A percentile compares a stretch with the other conserved stretches of the same genome.
Evolutionary conservation across 2,329 filamentous ascomycete genomes (phyloP).

Genomic region (Fusarium verticillioides): DNA sequence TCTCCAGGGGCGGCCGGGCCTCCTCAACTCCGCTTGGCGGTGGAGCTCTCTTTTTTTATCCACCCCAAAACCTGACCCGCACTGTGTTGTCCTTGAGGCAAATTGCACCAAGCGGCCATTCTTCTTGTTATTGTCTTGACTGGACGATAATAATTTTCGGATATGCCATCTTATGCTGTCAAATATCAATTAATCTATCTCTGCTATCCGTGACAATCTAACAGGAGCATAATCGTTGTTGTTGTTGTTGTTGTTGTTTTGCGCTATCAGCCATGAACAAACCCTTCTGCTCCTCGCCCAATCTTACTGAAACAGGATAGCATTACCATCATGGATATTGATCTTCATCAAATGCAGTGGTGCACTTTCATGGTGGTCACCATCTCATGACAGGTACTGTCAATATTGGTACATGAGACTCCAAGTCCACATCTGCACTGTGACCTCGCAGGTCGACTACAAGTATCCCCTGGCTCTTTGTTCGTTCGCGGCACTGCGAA

Average conservation of each 20-base stretch:
- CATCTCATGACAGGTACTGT: constrained; percentile 31
- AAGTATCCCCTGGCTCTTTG: constrained; percentile 25
- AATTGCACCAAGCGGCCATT: constrained; percentile 28
- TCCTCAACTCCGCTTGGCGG: constrained; percentile 24
- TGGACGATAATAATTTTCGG: constrained; percentile 13
- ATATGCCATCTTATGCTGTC: constrained; percentile 24
- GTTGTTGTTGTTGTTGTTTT: neutral
- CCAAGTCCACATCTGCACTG: constrained; percentile 29
- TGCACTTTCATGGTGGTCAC: constrained; percentile 35
- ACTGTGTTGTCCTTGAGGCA: constrained; percentile 35
- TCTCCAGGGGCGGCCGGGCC: constrained; percentile 26
- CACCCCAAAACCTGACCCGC: constrained; percentile 16
- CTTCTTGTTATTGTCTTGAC: constrained; percentile 19
- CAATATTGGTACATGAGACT: constrained; percentile 29
- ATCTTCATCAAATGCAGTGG: constrained; percentile 32
- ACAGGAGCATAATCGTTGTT: neutral
- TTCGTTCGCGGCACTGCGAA: constrained; percentile 27
- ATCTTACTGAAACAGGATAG: constrained; percentile 37
- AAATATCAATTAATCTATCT: constrained; percentile 23
- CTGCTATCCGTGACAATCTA: constrained; percentile 14
- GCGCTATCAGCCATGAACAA: neutral
- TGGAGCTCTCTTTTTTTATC: constrained; percentile 9
- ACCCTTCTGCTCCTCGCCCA: constrained; percentile 17
- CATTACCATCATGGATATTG: constrained; percentile 33
- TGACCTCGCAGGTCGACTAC: constrained; percentile 20